These are phyloP conservation scores for Stephanodiscus triporus DNA, from an alignment of 108 stramenopile genomes.

Conservation along the genomic window DNA sequence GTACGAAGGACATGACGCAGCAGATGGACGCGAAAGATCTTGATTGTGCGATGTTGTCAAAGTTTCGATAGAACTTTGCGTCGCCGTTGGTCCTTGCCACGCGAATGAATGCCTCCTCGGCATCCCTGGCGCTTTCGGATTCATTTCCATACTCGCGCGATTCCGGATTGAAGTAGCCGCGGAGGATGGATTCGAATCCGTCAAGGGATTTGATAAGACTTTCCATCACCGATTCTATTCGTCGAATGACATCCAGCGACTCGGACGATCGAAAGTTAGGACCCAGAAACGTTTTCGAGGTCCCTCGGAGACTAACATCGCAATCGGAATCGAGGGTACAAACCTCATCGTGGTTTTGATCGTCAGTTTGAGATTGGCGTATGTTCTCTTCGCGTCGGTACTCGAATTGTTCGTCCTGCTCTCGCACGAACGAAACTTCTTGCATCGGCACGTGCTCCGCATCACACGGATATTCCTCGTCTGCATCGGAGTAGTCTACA, in stretches of 20 bases:
- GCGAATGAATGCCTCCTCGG: neutral
- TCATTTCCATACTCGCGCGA: neutral
- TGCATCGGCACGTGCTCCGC: neutral
- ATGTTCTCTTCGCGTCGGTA: neutral
- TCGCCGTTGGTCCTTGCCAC: slow-evolving; percentile 2
- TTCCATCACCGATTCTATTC: slow-evolving; percentile 18
- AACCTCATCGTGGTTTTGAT: neutral
- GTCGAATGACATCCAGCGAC: slow-evolving; percentile 10
- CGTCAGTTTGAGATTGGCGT: neutral
- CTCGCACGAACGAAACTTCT: neutral
- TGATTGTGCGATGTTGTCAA: slow-evolving; percentile 54
- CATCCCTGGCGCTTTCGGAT: neutral
- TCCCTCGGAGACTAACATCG: neutral
- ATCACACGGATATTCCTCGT: neutral
- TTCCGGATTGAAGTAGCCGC: neutral
- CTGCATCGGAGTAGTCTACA: neutral
- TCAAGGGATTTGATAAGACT: neutral
- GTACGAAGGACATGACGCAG: slow-evolving; percentile 68
- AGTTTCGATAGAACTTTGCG: slow-evolving; percentile 20
- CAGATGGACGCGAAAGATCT: slow-evolving; percentile 64
- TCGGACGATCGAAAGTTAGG: slow-evolving; percentile 1
- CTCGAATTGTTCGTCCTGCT: neutral
- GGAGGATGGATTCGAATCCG: slow-evolving; percentile 8
- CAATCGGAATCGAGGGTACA: neutral
- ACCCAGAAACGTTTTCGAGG: neutral